phyloP scores from a whole-genome alignment of 2,329 filamentous ascomycete species.

The Fonsecaea pedrosoi region DNA sequence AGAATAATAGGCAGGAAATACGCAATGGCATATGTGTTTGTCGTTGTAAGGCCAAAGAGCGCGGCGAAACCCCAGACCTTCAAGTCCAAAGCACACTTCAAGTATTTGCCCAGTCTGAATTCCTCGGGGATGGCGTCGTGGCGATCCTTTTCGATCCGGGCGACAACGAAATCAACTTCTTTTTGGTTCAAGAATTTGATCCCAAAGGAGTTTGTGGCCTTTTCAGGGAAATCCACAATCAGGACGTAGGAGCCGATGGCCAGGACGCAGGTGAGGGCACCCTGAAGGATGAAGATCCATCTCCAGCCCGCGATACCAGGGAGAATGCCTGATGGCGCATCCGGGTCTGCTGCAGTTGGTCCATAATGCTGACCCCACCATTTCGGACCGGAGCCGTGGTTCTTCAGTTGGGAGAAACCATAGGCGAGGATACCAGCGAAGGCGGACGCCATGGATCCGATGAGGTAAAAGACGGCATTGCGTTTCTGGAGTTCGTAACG shows the following conservation, averaged over 20 bases:
- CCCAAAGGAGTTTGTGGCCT: constrained; percentile 43
- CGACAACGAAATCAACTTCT: constrained; percentile 44
- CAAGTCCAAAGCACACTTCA: constrained; percentile 55
- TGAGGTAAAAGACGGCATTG: constrained; percentile 57
- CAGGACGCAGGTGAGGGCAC: constrained; percentile 48
- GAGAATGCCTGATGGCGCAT: constrained; percentile 41
- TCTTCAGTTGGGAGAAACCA: constrained; percentile 49
- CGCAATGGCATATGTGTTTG: constrained; percentile 75
- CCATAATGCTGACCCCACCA: constrained; percentile 40
- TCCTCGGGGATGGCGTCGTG: constrained; percentile 59
- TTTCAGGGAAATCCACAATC: constrained; percentile 48
- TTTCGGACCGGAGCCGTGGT: constrained; percentile 32
- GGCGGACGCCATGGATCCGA: constrained; percentile 57
- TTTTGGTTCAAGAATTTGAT: constrained; percentile 43
- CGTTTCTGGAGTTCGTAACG: constrained; percentile 45
- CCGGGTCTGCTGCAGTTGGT: constrained; percentile 35
- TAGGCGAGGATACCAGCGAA: constrained; percentile 44
- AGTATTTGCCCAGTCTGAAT: constrained; percentile 57
- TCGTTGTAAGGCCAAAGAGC: constrained; percentile 64
- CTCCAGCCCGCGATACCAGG: constrained; percentile 25
- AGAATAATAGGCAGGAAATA: constrained; percentile 83
- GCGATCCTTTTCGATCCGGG: constrained; percentile 61
- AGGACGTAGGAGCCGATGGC: constrained; percentile 51
- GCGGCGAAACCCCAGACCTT: constrained; percentile 64
- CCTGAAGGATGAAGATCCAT: constrained; percentile 38